Base-by-base conservation (phyloP, 805 yeast species). In the Candida pseudoglaebosa region DNA sequence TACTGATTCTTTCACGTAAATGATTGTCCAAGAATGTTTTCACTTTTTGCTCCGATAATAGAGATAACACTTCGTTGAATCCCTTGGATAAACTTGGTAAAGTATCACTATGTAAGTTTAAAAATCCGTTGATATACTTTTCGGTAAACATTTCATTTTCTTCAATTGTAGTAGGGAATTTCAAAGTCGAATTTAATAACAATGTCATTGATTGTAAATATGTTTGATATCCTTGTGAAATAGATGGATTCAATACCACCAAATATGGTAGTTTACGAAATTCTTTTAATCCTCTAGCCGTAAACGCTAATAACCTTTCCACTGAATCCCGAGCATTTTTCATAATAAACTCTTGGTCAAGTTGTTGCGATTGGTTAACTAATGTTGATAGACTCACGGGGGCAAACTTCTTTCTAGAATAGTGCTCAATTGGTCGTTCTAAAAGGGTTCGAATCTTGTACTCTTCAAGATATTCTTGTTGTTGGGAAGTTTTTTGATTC, bases 211-310 rank as follows among this genome's bases (percentile, higher is more conserved):
- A 82, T 41, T 78, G 70, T 45, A 87, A 65, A 62, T 91, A 91
- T 34, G 82, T 62, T 49, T 77, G 71, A 65, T 88, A 87, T 16
- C 85, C 82, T 49, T 77, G 78, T 8, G 91, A 83, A 37, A 91
- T 82, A 51, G 86, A 79, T 4, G 97, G 97, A 56, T 91, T 91
- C 44, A 91, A 61, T 40, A 89, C 82, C 34, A 83, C 88, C 48
- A 90, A 73, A 57, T 88, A 91, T 0, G 96, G 96, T 39, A 91
- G 64, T 32, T 73, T 67, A 45, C 91, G 74, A 47, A 91, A 78
- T 20, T 82, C 82, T 22, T 73, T 71, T 13, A 89, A 59, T 45
- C 96, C 69, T 38, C 81, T 77, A 5, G 95, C 86, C 39, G 88
- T 80, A 48, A 77, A 71, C 0, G 78, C 71, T 16, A 84, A 56